Percentiles rank a stretch among this genome's conserved stretches.
These are phyloP conservation scores for Teunomyces cretensis DNA, from an alignment of 805 yeast species.

Conservation along the genomic window DNA sequence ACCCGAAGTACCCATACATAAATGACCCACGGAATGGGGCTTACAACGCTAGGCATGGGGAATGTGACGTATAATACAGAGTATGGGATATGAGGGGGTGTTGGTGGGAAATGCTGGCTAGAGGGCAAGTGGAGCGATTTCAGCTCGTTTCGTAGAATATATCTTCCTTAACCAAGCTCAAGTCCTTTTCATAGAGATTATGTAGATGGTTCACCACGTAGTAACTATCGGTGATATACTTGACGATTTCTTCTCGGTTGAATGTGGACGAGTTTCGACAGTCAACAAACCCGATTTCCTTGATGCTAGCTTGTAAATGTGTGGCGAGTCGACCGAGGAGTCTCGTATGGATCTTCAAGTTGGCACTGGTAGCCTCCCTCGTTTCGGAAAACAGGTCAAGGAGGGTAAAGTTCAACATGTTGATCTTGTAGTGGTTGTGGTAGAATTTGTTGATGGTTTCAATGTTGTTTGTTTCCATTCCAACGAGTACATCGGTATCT, in stretches of 20 bases:
- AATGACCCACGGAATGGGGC: too few relatives aligned
- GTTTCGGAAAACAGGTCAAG: slow-evolving; percentile 2
- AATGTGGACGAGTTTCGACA: slow-evolving; percentile 5
- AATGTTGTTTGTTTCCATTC: not conserved
- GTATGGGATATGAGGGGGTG: too few relatives aligned
- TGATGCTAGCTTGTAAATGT: slow-evolving; percentile 18
- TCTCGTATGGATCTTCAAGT: slow-evolving; percentile 9
- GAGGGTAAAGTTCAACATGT: slow-evolving; percentile 11
- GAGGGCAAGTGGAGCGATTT: too few relatives aligned
- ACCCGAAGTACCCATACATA: not conserved
- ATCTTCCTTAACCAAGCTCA: slow-evolving; percentile 19
- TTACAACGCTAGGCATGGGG: too few relatives aligned
- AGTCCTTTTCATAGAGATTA: slow-evolving; percentile 20
- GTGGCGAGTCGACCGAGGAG: slow-evolving; percentile 15
- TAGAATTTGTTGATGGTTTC: slow-evolving; percentile 9
- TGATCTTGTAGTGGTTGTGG: slow-evolving; percentile 17
- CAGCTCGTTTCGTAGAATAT: slow-evolving; percentile 17
- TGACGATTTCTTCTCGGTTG: slow-evolving; percentile 21
- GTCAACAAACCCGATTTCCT: slow-evolving; percentile 14
- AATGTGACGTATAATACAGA: too few relatives aligned
- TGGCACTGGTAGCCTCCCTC: slow-evolving; percentile 5
- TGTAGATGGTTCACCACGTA: slow-evolving; percentile 20
- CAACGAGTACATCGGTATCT: slow-evolving; percentile 2
- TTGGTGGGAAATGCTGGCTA: too few relatives aligned
- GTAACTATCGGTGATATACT: slow-evolving; percentile 22